Percentiles rank a stretch among this genome's conserved stretches.
Conservation (phyloP, 257 asterid species). For the Nyctanthes arbortristis region DNA sequence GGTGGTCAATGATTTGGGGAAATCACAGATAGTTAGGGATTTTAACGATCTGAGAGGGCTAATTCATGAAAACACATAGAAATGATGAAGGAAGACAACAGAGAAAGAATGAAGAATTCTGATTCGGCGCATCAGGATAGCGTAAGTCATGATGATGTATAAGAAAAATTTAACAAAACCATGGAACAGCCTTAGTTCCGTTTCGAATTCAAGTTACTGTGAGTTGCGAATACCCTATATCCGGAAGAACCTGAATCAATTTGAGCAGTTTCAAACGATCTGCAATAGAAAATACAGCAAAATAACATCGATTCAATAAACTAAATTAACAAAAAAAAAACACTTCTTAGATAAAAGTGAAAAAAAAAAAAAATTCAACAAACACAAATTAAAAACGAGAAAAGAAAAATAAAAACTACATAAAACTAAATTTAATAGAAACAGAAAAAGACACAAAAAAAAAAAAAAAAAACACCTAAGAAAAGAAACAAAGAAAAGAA, state of each 20-base stretch:
- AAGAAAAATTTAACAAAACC: constrained; percentile 27
- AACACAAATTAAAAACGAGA: background rate
- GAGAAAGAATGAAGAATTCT: constrained; percentile 86
- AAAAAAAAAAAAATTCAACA: background rate
- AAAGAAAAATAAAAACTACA: background rate
- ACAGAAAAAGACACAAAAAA: background rate
- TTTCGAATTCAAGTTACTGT: background rate
- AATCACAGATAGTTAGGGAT: background rate
- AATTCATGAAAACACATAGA: constrained; percentile 79
- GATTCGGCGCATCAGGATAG: constrained; percentile 53
- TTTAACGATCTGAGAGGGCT: constrained; percentile 5
- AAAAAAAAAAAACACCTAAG: background rate
- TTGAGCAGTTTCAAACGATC: constrained; percentile 22
- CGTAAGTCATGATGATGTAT: constrained; percentile 42
- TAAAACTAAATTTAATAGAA: background rate
- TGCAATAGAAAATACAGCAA: constrained; percentile 20
- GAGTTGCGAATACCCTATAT: constrained; percentile 17
- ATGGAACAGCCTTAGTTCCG: constrained; percentile 14
- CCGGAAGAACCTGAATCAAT: constrained; percentile 16
- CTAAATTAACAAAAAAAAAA: constrained; percentile 3
- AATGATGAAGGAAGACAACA: constrained; percentile 88
- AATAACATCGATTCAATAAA: constrained; percentile 2
- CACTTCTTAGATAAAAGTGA: background rate
- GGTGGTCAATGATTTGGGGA: background rate
- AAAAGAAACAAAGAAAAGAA: background rate